Evolutionary conservation across 2,329 filamentous ascomycete species (phyloP).

Genomic region (Teratosphaeriaceae sp.): DNA sequence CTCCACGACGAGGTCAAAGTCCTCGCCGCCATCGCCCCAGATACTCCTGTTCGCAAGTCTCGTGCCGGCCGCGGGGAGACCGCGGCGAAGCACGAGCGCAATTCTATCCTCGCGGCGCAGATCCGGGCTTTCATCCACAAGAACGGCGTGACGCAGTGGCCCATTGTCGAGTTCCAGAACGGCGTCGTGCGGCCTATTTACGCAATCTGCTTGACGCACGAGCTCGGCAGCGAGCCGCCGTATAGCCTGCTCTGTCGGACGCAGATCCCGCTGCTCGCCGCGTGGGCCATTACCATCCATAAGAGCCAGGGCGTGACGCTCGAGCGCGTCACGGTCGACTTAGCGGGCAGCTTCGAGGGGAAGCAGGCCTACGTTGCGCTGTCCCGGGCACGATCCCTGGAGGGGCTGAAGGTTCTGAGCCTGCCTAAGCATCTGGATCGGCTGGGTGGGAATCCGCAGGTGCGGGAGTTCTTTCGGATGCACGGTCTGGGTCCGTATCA

Average conservation of each 20-base stretch:
- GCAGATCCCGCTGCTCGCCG: constrained; percentile 54
- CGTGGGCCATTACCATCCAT: constrained; percentile 59
- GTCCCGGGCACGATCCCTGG: constrained; percentile 47
- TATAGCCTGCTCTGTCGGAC: constrained; percentile 49
- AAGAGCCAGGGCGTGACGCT: constrained; percentile 59
- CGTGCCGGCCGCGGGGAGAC: neutral
- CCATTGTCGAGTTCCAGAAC: constrained; percentile 49
- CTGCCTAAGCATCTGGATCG: no score
- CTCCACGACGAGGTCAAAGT: constrained; percentile 7
- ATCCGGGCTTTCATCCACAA: constrained; percentile 35
- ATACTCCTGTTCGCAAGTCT: neutral
- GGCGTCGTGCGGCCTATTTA: constrained; percentile 43
- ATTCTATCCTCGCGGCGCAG: constrained; percentile 22
- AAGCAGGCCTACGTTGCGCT: constrained; percentile 60
- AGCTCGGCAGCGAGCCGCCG: constrained; percentile 41
- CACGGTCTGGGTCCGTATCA: no score
- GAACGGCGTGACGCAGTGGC: constrained; percentile 34
- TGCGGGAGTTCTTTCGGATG: no score
- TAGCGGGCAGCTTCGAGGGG: constrained; percentile 47
- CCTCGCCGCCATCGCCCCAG: constrained; percentile 3
- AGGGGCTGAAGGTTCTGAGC: constrained; percentile 40
- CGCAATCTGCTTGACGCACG: constrained; percentile 44
- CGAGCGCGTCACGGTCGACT: constrained; percentile 50
- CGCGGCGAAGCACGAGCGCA: neutral
- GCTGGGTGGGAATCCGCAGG: no score